Evolutionary conservation across 2,329 filamentous ascomycete genomes (phyloP).

Genomic region (Botrytis aclada): DNA sequence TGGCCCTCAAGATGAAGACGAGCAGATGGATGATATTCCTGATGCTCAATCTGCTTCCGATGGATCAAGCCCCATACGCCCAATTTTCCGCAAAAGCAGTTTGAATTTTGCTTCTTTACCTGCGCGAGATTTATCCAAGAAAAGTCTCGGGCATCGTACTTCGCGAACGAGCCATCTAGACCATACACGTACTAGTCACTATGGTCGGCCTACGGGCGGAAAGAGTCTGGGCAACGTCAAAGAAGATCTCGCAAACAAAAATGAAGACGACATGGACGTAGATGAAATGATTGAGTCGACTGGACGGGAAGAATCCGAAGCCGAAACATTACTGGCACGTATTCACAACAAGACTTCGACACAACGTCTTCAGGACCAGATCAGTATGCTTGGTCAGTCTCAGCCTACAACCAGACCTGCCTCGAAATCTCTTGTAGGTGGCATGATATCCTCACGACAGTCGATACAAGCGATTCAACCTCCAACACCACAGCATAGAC

Average conservation of each 20-base stretch:
- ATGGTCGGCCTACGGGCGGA: slow-evolving; percentile 69
- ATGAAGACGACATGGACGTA: slow-evolving; percentile 56
- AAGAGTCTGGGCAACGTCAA: slow-evolving; percentile 60
- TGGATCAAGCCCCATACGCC: slow-evolving; percentile 70
- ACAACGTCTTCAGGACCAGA: slow-evolving; percentile 87
- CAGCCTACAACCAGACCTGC: slow-evolving; percentile 37
- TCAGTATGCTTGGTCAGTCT: slow-evolving; percentile 66
- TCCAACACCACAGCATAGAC: slow-evolving; percentile 21
- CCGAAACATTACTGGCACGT: slow-evolving; percentile 46
- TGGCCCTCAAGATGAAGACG: slow-evolving; percentile 34
- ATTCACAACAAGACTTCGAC: slow-evolving; percentile 87
- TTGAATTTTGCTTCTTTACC: slow-evolving; percentile 91
- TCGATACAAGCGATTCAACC: slow-evolving; percentile 25
- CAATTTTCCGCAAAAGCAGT: slow-evolving; percentile 84
- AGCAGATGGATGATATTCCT: slow-evolving; percentile 44
- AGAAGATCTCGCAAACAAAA: slow-evolving; percentile 49
- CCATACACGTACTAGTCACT: slow-evolving; percentile 67
- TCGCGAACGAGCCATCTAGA: slow-evolving; percentile 80
- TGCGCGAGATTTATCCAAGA: slow-evolving; percentile 83
- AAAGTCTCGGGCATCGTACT: slow-evolving; percentile 70
- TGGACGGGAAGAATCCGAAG: slow-evolving; percentile 42
- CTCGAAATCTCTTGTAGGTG: slow-evolving; percentile 37
- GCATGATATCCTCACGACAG: slow-evolving; percentile 25
- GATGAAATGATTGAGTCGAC: slow-evolving; percentile 42
- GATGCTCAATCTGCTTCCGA: slow-evolving; percentile 61